phyloP scores from a whole-genome alignment of 495 filamentous ascomycete species.

The Aspergillus wentii region DNA sequence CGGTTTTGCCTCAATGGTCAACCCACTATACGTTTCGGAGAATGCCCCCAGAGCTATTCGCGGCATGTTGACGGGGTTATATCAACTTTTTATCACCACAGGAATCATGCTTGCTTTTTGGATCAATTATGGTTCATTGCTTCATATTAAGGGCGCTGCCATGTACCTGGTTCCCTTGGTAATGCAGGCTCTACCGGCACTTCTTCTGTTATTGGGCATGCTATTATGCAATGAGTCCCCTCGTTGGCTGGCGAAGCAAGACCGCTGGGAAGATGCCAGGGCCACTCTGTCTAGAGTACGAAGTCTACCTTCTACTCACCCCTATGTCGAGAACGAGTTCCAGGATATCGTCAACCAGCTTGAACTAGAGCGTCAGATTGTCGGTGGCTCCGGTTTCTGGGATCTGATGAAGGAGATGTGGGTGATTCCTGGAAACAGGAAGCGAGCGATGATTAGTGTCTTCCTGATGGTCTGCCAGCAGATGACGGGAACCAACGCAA shows the following conservation, averaged over 20 bases:
- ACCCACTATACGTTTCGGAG: slow-evolving; percentile 55
- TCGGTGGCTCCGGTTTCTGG: slow-evolving; percentile 57
- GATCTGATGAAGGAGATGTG: slow-evolving; percentile 69
- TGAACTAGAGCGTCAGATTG: slow-evolving; percentile 61
- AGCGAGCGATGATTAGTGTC: slow-evolving; percentile 51
- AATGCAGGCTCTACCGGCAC: slow-evolving; percentile 60
- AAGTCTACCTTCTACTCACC: slow-evolving; percentile 47
- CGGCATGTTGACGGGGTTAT: slow-evolving; percentile 63
- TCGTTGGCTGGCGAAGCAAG: slow-evolving; percentile 63
- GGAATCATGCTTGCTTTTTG: slow-evolving; percentile 66
- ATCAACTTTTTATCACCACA: slow-evolving; percentile 60
- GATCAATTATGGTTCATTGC: slow-evolving; percentile 57
- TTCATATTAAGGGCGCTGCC: slow-evolving; percentile 45
- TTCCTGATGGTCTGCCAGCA: slow-evolving; percentile 69
- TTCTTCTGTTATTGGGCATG: slow-evolving; percentile 56
- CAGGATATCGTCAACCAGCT: slow-evolving; percentile 59
- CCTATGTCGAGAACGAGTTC: slow-evolving; percentile 62
- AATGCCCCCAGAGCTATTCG: slow-evolving; percentile 70
- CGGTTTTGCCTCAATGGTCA: slow-evolving; percentile 61
- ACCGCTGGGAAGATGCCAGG: slow-evolving; percentile 65
- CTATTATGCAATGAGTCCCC: slow-evolving; percentile 63
- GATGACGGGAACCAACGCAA: slow-evolving; percentile 62
- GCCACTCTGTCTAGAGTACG: slow-evolving; percentile 51
- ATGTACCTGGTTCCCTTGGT: slow-evolving; percentile 66
- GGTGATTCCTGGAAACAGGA: slow-evolving; percentile 59